These are phyloP conservation scores for Chrysanthemum lavandulifolium DNA, from an alignment of 129 eudicot species.

Conservation along the genomic window DNA sequence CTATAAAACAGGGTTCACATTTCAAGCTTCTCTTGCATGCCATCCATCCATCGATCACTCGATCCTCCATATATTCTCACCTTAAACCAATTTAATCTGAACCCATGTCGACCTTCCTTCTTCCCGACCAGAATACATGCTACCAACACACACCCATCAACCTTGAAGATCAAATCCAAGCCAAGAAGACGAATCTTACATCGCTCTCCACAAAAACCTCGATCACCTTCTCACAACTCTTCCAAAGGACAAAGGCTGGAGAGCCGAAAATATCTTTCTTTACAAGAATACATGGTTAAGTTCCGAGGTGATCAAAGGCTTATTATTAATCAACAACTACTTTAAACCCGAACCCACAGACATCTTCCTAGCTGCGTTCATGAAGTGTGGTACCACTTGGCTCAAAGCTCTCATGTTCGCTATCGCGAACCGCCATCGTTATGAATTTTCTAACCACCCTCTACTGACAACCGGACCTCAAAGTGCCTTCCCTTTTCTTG, in stretches of 20 bases:
- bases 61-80: neutral
- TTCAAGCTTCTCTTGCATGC: neutral
- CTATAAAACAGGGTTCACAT: neutral
- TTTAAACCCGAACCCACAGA: slow-evolving; percentile 46
- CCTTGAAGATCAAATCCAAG: neutral
- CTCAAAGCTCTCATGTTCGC: slow-evolving; percentile 50
- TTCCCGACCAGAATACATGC: slow-evolving; percentile 12
- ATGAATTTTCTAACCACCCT: slow-evolving; percentile 36
- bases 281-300: slow-evolving; percentile 42
- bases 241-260: slow-evolving; percentile 44
- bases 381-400: slow-evolving; percentile 67
- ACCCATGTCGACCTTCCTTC: slow-evolving; percentile 25
- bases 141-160: slow-evolving; percentile 8
- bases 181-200: neutral
- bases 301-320: slow-evolving; percentile 24
- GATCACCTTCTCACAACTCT: slow-evolving; percentile 13
- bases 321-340: slow-evolving; percentile 20
- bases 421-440: slow-evolving; percentile 31
- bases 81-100: neutral
- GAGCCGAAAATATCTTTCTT: slow-evolving; percentile 25
- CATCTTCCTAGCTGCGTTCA: slow-evolving; percentile 39
- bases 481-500: slow-evolving; percentile 33
- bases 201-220: neutral
- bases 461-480: slow-evolving; percentile 46
- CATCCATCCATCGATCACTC: neutral